Base-by-base conservation (phyloP, 331 rosid species). In the Rhamnella rubrinervis region DNA sequence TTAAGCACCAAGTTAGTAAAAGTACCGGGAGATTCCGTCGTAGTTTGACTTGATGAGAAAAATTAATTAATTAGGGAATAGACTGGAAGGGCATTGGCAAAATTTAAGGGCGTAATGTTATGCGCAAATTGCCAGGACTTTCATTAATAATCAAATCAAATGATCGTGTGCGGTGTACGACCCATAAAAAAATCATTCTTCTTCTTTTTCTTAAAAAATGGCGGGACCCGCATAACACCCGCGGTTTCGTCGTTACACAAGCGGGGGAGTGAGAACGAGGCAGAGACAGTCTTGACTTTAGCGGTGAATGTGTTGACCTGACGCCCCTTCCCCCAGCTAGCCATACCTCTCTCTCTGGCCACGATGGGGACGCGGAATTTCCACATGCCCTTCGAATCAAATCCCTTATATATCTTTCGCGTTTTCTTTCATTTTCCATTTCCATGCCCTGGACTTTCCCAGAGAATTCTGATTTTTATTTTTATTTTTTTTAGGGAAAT, bases 211-310 rank as follows among this genome's bases (percentile, higher is more conserved):
- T 1, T 1, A 44, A 7, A 44, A 0, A 44, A 44, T 11, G 15
- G 2, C 49, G 63, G 63, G 16, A 52, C 63, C 62, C 55, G 39
- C 46, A 2, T 11, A 5, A 38, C 40, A 37, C 16, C 72, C 58
- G 66, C 46, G 66, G 66, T 9, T 58, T 59, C 44, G 74, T 38
- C 66, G 49, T 58, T 58, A 57, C 61, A 7, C 11, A 4, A 55
- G 7, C 18, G 46, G 37, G 21, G 31, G 71, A 31, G 20, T 44
- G 15, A 12, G 57, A 67, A 20, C 4, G 9, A 7, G 65, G 13
- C 15, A 55, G 40, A 68, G 65, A 69, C 7, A 39, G 15, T 25
- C 18, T 70, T 70, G 47, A 59, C 74, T 59, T 58, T 70, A 9
- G 46, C 26, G 17, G 25, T 25, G 17, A 7, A 17, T 7, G 44